A percentile compares a stretch with the other conserved stretches of the same genome.
phyloP scores from a whole-genome alignment of 2,329 filamentous ascomycete species.

The Talaromyces sp. region DNA sequence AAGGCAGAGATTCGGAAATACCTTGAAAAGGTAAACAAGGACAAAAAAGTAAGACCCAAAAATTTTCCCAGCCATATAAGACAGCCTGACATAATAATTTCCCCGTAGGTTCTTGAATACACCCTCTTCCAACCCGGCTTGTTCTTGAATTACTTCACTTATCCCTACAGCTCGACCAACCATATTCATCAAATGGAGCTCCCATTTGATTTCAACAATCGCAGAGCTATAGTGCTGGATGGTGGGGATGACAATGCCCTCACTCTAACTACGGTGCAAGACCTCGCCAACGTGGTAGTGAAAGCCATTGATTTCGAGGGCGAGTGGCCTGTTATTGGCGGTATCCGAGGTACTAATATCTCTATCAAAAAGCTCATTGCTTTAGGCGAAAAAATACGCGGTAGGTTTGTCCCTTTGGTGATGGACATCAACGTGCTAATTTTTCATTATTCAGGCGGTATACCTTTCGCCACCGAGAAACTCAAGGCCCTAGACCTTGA shows the following conservation, averaged over 20 bases:
- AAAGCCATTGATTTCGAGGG: slow-evolving; percentile 34
- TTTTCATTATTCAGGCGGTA: neutral
- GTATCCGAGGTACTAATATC: slow-evolving; percentile 29
- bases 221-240: slow-evolving; percentile 25
- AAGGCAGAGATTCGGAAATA: slow-evolving; percentile 49
- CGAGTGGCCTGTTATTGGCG: slow-evolving; percentile 37
- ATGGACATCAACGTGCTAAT: neutral
- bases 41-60: slow-evolving; percentile 31
- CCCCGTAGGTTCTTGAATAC: slow-evolving; percentile 48
- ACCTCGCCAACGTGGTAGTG: slow-evolving; percentile 32
- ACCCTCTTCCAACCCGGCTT: slow-evolving; percentile 51
- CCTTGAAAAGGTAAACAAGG: slow-evolving; percentile 46
- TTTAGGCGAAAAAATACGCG: slow-evolving; percentile 29
- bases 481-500: slow-evolving; percentile 27
- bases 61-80: too few relatives aligned
- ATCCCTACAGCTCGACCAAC: slow-evolving; percentile 43
- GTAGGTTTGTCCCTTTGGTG: slow-evolving; percentile 17
- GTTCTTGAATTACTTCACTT: slow-evolving; percentile 51
- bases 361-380: slow-evolving; percentile 24
- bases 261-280: slow-evolving; percentile 29
- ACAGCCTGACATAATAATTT: neutral
- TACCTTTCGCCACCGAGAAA: slow-evolving; percentile 20
- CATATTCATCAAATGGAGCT: slow-evolving; percentile 33
- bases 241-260: slow-evolving; percentile 24
- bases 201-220: slow-evolving; percentile 30